Base-by-base conservation (phyloP, 192 early-diverging fungal species). In the Helicostylum pulchrum region DNA sequence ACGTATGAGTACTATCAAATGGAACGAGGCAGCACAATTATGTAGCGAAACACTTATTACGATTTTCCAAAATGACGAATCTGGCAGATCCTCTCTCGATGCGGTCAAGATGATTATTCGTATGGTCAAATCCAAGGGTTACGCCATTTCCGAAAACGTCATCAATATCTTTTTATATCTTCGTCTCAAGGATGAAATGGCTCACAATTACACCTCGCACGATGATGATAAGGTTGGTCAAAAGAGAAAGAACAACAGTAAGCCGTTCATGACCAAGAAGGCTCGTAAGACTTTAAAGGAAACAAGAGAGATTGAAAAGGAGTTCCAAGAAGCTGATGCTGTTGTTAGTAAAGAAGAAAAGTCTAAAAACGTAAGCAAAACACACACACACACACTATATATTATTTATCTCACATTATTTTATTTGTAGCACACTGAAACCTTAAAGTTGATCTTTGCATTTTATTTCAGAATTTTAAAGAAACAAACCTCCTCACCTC, bases 391-490 rank as follows among this genome's bases (percentile, higher is more conserved):
- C n/a, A n/a, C n/a, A n/a, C n/a, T n/a, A n/a, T n/a, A n/a, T n/a
- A n/a, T n/a, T n/a, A n/a, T n/a, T n/a, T n/a, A n/a, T n/a, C n/a
- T n/a, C n/a, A n/a, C n/a, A n/a, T n/a, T n/a, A n/a, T n/a, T n/a
- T n/a, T n/a, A n/a, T 69, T 14, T 42, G 57, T 79, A 90, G 84
- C 92, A 95, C 47, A 90, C 91, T 3, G 94, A 97, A 77, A 97
- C 97, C 1, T 78, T 99, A 20, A 96, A 97, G 78, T 81, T 90
- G 45, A 87, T 99, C 11, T 99, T 99, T 75, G 71, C 93, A 32
- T 94, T 90, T 5, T 97, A 97, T 71, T 97, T 99, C 80, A 84
- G 95, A 45, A 92, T 99, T 36, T 81, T 99, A 45, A 96, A 97
- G 80, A 88, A 91, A 44, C 80, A 85, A 45, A 83, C 86, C 17